These are phyloP conservation scores for Gaertneriomyces sp. DNA, from an alignment of 192 early-diverging fungal species.

Conservation along the genomic window DNA sequence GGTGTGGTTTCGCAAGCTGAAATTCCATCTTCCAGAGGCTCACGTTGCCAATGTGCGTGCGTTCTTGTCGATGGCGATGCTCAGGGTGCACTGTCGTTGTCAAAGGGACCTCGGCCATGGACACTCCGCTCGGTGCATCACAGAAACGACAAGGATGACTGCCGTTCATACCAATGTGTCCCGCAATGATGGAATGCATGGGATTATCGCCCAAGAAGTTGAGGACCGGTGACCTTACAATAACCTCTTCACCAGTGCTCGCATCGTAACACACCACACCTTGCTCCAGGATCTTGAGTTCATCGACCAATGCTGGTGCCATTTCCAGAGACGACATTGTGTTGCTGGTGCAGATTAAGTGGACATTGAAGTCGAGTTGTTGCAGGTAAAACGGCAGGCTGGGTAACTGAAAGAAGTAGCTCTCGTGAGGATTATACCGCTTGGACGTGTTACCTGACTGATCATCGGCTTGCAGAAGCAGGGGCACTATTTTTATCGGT, in stretches of 20 bases:
- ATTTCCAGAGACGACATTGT: not conserved
- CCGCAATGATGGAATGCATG: not conserved
- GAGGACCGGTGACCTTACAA: not conserved
- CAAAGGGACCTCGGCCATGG: no score
- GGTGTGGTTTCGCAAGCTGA: no score
- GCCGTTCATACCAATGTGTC: constrained; percentile 3
- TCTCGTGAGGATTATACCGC: constrained; percentile 25
- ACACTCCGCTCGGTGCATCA: no score
- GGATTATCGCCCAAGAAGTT: not conserved
- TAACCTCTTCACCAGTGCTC: not conserved
- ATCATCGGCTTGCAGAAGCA: constrained; percentile 26
- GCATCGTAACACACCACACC: not conserved
- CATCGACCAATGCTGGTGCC: not conserved
- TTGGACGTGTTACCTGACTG: constrained; percentile 28
- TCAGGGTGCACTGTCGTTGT: no score
- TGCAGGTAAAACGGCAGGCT: constrained; percentile 17
- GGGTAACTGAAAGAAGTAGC: constrained; percentile 20
- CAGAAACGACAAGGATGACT: constrained; percentile 1
- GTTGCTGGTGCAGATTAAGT: constrained; percentile 28
- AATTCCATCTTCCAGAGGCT: no score
- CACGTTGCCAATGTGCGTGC: no score
- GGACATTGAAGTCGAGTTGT: constrained; percentile 16
- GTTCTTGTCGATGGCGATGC: no score
- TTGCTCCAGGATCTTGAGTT: not conserved
- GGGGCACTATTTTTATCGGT: constrained; percentile 14